These are phyloP conservation scores for Proliferodiscus dingleyae DNA, from an alignment of 2,329 filamentous ascomycete genomes.

Conservation along the genomic window DNA sequence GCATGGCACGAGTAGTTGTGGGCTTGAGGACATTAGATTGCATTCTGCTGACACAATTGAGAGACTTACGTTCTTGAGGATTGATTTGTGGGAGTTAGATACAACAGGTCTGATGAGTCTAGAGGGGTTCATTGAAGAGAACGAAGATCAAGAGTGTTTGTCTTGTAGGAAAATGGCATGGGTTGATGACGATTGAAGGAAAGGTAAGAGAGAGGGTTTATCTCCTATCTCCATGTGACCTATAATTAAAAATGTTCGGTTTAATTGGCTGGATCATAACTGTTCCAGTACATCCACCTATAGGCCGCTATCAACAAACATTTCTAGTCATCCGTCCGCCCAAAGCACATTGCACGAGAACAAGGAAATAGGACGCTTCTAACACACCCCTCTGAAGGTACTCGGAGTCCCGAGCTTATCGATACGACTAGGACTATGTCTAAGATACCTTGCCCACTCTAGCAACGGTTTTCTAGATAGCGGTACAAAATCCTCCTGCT, in stretches of 20 bases:
- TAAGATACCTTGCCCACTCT: no score
- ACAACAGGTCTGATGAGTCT: constrained; percentile 14
- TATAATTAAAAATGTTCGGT: background rate
- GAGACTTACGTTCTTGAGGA: constrained; percentile 15
- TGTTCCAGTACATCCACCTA: background rate
- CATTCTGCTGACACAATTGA: background rate
- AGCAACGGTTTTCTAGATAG: no score
- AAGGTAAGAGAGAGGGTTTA: constrained; percentile 4
- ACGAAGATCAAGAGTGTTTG: constrained; percentile 2
- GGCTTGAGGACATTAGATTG: constrained; percentile 14
- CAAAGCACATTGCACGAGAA: no score
- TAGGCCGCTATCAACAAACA: no score
- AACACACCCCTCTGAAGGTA: no score
- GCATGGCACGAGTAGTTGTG: constrained; percentile 50
- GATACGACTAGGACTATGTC: no score
- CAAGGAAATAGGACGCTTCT: no score
- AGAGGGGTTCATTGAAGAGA: constrained; percentile 19
- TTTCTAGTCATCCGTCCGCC: no score
- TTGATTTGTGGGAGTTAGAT: constrained; percentile 9
- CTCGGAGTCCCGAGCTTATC: no score
- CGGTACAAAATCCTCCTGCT: no score
- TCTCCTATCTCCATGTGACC: constrained; percentile 3
- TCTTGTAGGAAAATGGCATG: constrained; percentile 3
- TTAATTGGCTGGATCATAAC: background rate
- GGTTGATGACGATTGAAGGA: background rate